Percentiles rank a stretch among this genome's conserved stretches.
phyloP scores from a whole-genome alignment of 345 rosid species.

The Xanthoceras sorbifolium region DNA sequence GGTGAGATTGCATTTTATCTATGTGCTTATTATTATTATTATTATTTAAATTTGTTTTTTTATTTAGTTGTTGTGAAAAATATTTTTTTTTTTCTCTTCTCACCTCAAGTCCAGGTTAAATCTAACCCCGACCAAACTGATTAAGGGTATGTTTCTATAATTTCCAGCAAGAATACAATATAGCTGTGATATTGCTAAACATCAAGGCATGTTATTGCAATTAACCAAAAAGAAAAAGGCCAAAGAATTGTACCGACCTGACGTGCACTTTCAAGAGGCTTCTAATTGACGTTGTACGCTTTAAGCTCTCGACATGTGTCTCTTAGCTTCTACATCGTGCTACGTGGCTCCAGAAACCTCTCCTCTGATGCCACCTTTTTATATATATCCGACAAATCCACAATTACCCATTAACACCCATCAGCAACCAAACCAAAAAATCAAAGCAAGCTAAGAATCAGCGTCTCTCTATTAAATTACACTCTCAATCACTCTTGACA shows the following conservation, averaged over 20 bases:
- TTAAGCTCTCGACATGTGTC: constrained; percentile 28
- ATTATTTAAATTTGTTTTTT: too few relatives aligned
- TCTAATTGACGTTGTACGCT: constrained; percentile 35
- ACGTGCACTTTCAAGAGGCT: constrained; percentile 53
- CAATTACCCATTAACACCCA: background rate
- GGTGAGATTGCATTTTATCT: too few relatives aligned
- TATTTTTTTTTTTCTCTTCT: too few relatives aligned
- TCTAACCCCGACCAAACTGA: too few relatives aligned
- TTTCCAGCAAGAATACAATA: too few relatives aligned
- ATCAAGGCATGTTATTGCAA: too few relatives aligned
- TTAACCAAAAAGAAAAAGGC: too few relatives aligned
- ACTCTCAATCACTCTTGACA: background rate
- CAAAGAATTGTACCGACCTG: too few relatives aligned
- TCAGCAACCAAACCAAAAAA: constrained; percentile 2
- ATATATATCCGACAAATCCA: background rate
- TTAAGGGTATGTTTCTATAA: too few relatives aligned
- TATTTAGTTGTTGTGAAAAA: background rate
- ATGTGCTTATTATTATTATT: background rate
- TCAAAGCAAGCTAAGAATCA: background rate
- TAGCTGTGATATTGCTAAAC: too few relatives aligned
- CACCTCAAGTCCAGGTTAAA: too few relatives aligned
- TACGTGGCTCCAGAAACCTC: constrained; percentile 49
- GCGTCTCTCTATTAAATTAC: background rate
- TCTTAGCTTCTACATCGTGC: constrained; percentile 10
- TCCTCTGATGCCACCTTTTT: background rate